These are phyloP conservation scores for Curvularia hawaiiensis DNA, from an alignment of 2,329 filamentous ascomycete species.

Conservation along the genomic window DNA sequence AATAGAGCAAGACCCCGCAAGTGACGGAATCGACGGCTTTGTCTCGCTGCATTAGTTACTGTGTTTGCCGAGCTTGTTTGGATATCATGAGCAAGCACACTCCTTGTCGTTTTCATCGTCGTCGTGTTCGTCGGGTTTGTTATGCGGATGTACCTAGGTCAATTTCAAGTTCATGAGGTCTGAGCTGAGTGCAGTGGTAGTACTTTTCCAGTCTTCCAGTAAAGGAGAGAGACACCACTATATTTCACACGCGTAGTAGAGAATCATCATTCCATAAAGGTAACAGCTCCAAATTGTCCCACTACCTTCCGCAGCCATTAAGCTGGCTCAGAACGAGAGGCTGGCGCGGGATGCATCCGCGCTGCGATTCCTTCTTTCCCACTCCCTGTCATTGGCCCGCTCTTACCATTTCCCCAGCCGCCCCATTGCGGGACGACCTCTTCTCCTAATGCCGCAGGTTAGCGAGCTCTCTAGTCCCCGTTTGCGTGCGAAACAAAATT, in stretches of 20 bases:
- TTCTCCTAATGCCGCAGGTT: background rate
- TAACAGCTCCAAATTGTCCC: background rate
- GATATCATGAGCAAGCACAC: background rate
- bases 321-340: background rate
- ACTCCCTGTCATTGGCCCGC: background rate
- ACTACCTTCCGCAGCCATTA: background rate
- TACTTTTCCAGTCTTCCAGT: conserved; percentile 20
- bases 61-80: background rate
- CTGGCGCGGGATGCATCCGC: background rate
- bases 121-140: background rate
- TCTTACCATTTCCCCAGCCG: background rate
- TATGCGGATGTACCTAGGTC: background rate
- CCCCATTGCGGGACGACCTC: background rate
- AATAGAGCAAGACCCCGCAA: background rate
- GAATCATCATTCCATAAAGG: background rate
- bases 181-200: background rate
- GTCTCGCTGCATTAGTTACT: background rate
- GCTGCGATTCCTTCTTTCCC: too few relatives aligned
- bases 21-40: background rate
- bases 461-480: background rate
- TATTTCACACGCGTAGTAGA: background rate
- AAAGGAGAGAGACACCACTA: conserved; percentile 10
- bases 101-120: background rate
- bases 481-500: background rate
- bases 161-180: background rate